phyloP scores from a whole-genome alignment of 768 basidiomycete genomes.

The Arthromyces matolae region DNA sequence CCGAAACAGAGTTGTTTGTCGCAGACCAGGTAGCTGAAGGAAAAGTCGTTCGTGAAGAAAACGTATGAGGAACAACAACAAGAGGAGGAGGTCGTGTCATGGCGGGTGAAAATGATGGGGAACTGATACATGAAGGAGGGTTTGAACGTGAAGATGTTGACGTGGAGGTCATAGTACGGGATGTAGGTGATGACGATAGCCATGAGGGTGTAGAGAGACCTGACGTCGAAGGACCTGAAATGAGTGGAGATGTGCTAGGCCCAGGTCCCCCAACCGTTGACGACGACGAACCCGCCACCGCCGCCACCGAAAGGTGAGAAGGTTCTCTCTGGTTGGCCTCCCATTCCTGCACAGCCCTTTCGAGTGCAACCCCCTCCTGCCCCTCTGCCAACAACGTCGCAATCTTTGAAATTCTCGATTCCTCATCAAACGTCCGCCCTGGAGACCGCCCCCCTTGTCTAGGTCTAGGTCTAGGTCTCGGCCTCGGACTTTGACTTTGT shows the following conservation, averaged over 20 bases:
- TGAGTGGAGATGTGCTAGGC: too few relatives aligned
- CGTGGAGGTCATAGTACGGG: neutral
- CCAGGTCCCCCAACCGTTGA: too few relatives aligned
- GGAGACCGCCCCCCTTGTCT: too few relatives aligned
- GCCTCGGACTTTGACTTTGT: constrained; percentile 30
- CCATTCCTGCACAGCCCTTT: constrained; percentile 61
- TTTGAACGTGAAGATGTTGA: neutral
- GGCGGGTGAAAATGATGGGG: neutral
- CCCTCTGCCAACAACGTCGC: constrained; percentile 64
- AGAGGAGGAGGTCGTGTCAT: neutral
- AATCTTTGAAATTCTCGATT: constrained; percentile 63
- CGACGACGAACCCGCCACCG: neutral
- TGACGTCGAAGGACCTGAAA: too few relatives aligned
- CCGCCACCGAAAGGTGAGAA: neutral
- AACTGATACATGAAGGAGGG: neutral
- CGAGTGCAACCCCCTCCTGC: constrained; percentile 60
- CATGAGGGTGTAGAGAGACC: too few relatives aligned
- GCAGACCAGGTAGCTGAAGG: too few relatives aligned
- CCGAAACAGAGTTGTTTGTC: too few relatives aligned
- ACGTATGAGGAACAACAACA: too few relatives aligned
- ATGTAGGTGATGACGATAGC: neutral
- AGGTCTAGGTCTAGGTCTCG: too few relatives aligned
- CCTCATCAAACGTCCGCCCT: too few relatives aligned
- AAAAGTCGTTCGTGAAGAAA: too few relatives aligned
- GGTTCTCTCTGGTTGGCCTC: constrained; percentile 30